A percentile compares a stretch with the other conserved stretches of the same genome.
Evolutionary conservation across 2,329 filamentous ascomycete species (phyloP).

Genomic region (Fusarium bactridioides): DNA sequence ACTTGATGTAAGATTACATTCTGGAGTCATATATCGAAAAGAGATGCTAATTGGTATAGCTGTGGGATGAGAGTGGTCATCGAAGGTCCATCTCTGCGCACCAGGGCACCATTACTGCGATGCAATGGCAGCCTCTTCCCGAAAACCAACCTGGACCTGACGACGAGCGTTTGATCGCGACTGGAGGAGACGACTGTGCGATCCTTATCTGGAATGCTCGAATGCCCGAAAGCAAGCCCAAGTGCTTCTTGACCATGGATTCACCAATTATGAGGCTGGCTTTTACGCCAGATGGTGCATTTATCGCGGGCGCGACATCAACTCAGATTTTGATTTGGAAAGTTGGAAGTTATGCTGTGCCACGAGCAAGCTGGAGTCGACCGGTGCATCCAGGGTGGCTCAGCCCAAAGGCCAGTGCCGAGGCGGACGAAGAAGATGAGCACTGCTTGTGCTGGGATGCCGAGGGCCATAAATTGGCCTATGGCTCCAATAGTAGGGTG

Average conservation of each 20-base stretch:
- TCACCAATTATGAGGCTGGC: conserved; percentile 65
- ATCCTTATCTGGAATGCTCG: conserved; percentile 70
- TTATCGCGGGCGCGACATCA: conserved; percentile 68
- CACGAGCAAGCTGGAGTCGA: conserved; percentile 67
- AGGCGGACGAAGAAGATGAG: conserved; percentile 66
- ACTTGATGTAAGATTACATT: conserved; percentile 62
- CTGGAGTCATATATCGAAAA: not conserved
- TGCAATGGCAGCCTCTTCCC: conserved; percentile 67
- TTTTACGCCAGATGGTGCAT: conserved; percentile 70
- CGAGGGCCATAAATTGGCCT: conserved; percentile 68
- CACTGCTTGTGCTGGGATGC: conserved; percentile 70
- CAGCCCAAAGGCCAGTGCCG: conserved; percentile 62
- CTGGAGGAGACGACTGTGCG: conserved; percentile 68
- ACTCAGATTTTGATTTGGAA: conserved; percentile 71
- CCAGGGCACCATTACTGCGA: conserved; percentile 63
- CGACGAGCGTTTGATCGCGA: conserved; percentile 66
- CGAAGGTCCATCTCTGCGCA: conserved; percentile 66
- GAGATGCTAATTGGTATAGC: conserved; percentile 46
- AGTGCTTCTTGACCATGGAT: conserved; percentile 68
- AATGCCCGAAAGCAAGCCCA: conserved; percentile 61
- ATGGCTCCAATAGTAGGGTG: conserved; percentile 69
- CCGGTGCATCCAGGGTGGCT: conserved; percentile 65
- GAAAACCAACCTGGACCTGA: conserved; percentile 47
- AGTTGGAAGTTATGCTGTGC: conserved; percentile 65
- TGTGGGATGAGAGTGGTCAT: conserved; percentile 64